phyloP scores from a whole-genome alignment of 2,329 filamentous ascomycete genomes.

The Ceratocystis eucalypticola region DNA sequence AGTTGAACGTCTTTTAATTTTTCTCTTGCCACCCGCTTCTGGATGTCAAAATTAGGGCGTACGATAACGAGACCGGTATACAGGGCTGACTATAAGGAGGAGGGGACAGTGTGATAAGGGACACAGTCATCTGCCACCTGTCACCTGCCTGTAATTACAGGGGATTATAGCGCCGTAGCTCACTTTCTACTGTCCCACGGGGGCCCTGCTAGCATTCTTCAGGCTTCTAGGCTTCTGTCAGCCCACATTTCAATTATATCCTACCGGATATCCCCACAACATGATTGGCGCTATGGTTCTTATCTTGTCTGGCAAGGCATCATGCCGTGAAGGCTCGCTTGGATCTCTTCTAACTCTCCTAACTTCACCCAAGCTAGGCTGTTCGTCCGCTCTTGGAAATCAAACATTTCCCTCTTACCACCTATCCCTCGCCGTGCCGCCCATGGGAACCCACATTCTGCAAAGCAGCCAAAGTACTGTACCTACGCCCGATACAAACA shows the following conservation, averaged over 20 bases:
- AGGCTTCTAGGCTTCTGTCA: neutral
- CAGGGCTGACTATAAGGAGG: too few species aligned
- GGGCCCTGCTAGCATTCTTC: neutral
- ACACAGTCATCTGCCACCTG: neutral
- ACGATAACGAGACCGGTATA: too few species aligned
- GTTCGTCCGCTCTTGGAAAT: neutral
- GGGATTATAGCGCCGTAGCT: neutral
- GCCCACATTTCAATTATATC: neutral
- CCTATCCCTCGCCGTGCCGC: too few species aligned
- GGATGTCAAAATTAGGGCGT: too few species aligned
- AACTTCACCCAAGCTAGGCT: neutral
- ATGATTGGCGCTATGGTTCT: neutral
- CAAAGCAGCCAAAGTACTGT: conserved; percentile 8
- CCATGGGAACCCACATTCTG: conserved; percentile 5
- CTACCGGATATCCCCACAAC: neutral
- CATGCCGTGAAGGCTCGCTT: neutral
- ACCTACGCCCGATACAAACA: conserved; percentile 8
- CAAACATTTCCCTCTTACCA: too few species aligned
- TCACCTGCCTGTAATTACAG: neutral
- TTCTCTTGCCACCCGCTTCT: too few species aligned
- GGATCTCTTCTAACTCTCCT: neutral
- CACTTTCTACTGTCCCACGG: neutral
- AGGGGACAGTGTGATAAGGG: too few species aligned
- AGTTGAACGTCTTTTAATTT: too few species aligned
- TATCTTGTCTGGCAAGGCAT: neutral